Evolutionary conservation across 768 basidiomycete genomes (phyloP), one percentile per base, ranked within the genome.

Genomic region (Pleurotus sapidus): DNA sequence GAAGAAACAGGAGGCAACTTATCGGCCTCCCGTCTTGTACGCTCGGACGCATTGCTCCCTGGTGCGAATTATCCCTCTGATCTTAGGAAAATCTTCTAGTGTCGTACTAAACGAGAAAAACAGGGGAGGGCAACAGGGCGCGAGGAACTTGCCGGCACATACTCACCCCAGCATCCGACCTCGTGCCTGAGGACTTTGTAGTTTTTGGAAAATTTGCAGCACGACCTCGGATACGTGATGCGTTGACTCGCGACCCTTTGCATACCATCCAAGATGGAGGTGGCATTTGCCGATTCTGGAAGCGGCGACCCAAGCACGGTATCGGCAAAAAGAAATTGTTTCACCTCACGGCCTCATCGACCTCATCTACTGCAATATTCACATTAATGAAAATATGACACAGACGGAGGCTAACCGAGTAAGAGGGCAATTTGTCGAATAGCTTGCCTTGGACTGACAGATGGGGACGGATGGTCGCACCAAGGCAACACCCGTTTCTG

Each of bases 21-120:
- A 23, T 37, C 17, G 18, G 8, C 42, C 42, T 54, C 38, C 37
- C 24, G 39, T 40, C 42, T 45, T 17, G 23, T 9, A 27, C 39
- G 37, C 51, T 54, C 51, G 51, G 51, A 30, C 51, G n/a, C 39
- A 54, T n/a, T 54, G 15, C 39, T 54, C 34, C 51, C 51, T 54
- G 51, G 38, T 34, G 49, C 34, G 51, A 54, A 17, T 34, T 38
- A 54, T 42, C 9, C 39, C 20, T 23, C 25, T 24, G 51, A 54
- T 54, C 51, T 54, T 39, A 24, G 39, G 17, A 54, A 34, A 54
- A 54, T 54, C 51, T 54, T 54, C 51, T 54, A 54, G 51, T 37
- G 51, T 54, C 39, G 37, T 39, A 42, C 51, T 42, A 54, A 54
- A 54, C 42, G 34, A 42, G 39, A 54, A 54, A 54, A 20, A 15